These are phyloP conservation scores for Trypanosoma platydactyli DNA, from an alignment of 208 protist species.

Conservation along the genomic window DNA sequence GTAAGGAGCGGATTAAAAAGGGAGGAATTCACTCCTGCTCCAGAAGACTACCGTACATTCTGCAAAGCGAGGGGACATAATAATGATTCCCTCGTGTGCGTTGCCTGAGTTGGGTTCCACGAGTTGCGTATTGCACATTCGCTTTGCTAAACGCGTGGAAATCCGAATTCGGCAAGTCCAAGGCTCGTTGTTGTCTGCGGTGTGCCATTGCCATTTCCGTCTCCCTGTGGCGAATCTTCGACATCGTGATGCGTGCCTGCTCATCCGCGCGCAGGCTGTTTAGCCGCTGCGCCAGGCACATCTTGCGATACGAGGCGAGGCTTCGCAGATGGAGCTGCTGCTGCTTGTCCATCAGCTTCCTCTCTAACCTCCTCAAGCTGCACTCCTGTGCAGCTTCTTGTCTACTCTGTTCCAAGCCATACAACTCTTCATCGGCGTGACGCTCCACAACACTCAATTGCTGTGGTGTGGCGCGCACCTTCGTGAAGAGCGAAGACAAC, in stretches of 20 bases:
- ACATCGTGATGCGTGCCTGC: conserved; percentile 20
- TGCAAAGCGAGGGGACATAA: conserved; percentile 55
- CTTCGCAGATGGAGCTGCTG: conserved; percentile 3
- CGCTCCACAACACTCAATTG: conserved; percentile 32
- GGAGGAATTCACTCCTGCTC: conserved; percentile 11
- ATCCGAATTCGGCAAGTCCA: conserved; percentile 29
- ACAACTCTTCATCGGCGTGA: conserved; percentile 36
- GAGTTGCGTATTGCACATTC: conserved; percentile 27
- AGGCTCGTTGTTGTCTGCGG: conserved; percentile 33
- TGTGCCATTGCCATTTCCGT: conserved; percentile 63
- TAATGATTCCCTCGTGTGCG: conserved; percentile 48
- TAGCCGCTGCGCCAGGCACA: conserved; percentile 15
- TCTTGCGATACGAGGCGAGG: conserved; percentile 13
- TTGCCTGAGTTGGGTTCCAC: conserved; percentile 55
- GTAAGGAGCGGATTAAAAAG: no score
- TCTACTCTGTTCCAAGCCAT: background rate
- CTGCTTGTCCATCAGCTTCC: conserved; percentile 21
- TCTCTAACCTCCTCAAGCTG: conserved; percentile 19
- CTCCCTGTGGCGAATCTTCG: conserved; percentile 48
- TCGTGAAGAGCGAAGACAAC: conserved; percentile 28
- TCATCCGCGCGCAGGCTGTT: conserved; percentile 17
- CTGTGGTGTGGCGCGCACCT: conserved; percentile 35
- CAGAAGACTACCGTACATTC: conserved; percentile 48
- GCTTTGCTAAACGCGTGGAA: conserved; percentile 27
- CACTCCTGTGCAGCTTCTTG: conserved; percentile 17